Percentiles rank a stretch among this genome's conserved stretches.
Evolutionary conservation across 495 filamentous ascomycete species (phyloP).

Genomic region (Podospora australis): DNA sequence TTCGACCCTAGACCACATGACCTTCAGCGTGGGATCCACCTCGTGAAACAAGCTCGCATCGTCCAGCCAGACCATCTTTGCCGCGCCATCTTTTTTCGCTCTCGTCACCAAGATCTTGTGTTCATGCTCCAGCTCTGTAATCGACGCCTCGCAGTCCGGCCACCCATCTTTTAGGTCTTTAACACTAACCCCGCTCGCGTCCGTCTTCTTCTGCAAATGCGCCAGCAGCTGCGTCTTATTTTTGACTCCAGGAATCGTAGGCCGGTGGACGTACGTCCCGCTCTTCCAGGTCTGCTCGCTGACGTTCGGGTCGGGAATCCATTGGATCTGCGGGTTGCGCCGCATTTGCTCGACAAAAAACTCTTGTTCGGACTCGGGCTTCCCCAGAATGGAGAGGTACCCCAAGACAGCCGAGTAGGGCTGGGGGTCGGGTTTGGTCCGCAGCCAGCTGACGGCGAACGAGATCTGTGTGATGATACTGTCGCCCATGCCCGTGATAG

Average conservation of each 20-base stretch:
- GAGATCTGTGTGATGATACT: conserved; percentile 78
- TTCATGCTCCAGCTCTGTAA: conserved; percentile 69
- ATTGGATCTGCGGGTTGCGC: conserved; percentile 62
- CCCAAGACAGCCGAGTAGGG: conserved; percentile 65
- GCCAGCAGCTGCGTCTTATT: conserved; percentile 66
- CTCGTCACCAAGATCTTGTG: conserved; percentile 77
- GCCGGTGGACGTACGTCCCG: conserved; percentile 71
- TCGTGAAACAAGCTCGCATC: conserved; percentile 66
- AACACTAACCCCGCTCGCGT: conserved; percentile 73
- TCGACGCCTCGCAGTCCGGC: conserved; percentile 70
- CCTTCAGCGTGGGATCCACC: conserved; percentile 75
- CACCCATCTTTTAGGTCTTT: conserved; percentile 93
- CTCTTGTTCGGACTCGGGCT: conserved; percentile 35
- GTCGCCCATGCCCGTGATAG: conserved; percentile 66
- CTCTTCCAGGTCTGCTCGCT: conserved; percentile 47
- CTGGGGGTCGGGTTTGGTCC: conserved; percentile 64
- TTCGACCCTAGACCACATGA: conserved; percentile 74
- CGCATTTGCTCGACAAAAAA: conserved; percentile 45
- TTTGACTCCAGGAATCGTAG: conserved; percentile 70
- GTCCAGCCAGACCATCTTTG: conserved; percentile 83
- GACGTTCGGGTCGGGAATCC: conserved; percentile 52
- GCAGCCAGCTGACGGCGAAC: conserved; percentile 79
- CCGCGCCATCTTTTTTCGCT: conserved; percentile 86
- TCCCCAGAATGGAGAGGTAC: conserved; percentile 63
- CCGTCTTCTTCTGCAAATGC: conserved; percentile 71